These are phyloP conservation scores for Spirogloea muscicola DNA, from an alignment of 139 green algal genomes.

Conservation along the genomic window DNA sequence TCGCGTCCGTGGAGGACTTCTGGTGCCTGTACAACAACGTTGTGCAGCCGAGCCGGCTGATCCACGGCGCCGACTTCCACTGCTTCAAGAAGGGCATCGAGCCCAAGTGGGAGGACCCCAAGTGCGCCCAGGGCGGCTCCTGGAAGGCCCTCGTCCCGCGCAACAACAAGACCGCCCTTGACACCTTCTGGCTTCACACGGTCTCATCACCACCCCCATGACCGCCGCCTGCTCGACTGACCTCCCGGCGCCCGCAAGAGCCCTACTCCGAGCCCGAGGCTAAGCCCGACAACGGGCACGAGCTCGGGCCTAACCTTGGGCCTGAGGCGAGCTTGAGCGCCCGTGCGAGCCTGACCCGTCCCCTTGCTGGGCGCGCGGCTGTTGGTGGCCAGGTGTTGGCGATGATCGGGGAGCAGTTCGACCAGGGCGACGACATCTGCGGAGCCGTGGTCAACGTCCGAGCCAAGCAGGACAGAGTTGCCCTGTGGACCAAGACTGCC, in stretches of 20 bases:
- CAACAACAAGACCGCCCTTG: slow-evolving; percentile 66
- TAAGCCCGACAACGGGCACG: too few species aligned
- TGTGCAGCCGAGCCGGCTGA: slow-evolving; percentile 78
- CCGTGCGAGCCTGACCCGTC: too few species aligned
- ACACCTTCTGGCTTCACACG: slow-evolving; percentile 88
- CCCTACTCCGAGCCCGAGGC: too few species aligned
- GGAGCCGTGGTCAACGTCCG: slow-evolving; percentile 88
- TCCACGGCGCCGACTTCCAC: slow-evolving; percentile 78
- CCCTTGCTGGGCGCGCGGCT: background rate
- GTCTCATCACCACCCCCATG: slow-evolving; percentile 55
- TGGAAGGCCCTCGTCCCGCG: slow-evolving; percentile 77
- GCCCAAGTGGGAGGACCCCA: slow-evolving; percentile 96
- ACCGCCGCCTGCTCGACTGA: too few species aligned
- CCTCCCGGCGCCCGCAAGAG: too few species aligned
- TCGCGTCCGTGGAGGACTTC: slow-evolving; percentile 96
- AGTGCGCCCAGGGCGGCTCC: slow-evolving; percentile 76
- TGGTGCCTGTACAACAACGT: slow-evolving; percentile 99
- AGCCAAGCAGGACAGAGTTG: slow-evolving; percentile 75
- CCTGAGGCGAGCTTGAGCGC: too few species aligned
- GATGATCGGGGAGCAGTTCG: slow-evolving; percentile 97
- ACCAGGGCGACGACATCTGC: slow-evolving; percentile 88
- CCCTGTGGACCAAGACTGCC: slow-evolving; percentile 85
- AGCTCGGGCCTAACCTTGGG: too few species aligned
- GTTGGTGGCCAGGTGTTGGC: slow-evolving; percentile 67
- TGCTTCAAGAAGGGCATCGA: slow-evolving; percentile 94